Evolutionary conservation across 2,329 filamentous ascomycete species (phyloP).

Genomic region (Fusarium sp.): DNA sequence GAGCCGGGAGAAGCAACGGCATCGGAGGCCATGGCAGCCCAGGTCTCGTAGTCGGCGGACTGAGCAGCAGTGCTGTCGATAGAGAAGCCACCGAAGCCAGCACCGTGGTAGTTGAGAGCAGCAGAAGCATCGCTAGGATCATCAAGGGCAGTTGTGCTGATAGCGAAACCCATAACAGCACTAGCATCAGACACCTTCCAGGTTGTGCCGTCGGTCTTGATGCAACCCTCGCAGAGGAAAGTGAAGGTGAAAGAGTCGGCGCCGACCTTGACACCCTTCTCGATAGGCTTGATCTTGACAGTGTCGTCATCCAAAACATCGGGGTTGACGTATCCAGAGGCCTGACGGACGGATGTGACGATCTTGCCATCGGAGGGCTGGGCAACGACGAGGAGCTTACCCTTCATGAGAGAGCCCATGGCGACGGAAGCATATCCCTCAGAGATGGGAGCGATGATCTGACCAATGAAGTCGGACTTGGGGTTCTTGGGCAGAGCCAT

Average conservation of each 20-base stretch:
- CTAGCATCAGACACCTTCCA: constrained; percentile 57
- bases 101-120: constrained; percentile 55
- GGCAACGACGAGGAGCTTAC: constrained; percentile 66
- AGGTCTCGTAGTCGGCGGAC: constrained; percentile 54
- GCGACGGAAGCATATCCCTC: constrained; percentile 65
- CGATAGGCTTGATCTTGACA: constrained; percentile 59
- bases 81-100: constrained; percentile 59
- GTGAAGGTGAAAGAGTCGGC: constrained; percentile 69
- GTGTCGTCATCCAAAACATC: constrained; percentile 70
- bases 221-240: constrained; percentile 72
- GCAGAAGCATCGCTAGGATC: constrained; percentile 47
- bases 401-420: constrained; percentile 67
- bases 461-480: constrained; percentile 68
- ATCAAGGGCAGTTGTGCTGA: constrained; percentile 57
- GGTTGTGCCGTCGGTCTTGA: constrained; percentile 59
- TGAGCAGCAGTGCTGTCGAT: constrained; percentile 53
- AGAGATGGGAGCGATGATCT: constrained; percentile 61
- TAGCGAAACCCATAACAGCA: constrained; percentile 67
- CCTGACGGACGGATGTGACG: constrained; percentile 67
- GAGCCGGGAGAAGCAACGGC: constrained; percentile 48
- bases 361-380: constrained; percentile 66
- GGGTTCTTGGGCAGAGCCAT: constrained; percentile 64
- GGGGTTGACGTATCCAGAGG: constrained; percentile 69
- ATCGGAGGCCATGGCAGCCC: constrained; percentile 58
- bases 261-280: constrained; percentile 68